Evolutionary conservation across 2,329 filamentous ascomycete species (phyloP).

Genomic region (Didymella glomerata): DNA sequence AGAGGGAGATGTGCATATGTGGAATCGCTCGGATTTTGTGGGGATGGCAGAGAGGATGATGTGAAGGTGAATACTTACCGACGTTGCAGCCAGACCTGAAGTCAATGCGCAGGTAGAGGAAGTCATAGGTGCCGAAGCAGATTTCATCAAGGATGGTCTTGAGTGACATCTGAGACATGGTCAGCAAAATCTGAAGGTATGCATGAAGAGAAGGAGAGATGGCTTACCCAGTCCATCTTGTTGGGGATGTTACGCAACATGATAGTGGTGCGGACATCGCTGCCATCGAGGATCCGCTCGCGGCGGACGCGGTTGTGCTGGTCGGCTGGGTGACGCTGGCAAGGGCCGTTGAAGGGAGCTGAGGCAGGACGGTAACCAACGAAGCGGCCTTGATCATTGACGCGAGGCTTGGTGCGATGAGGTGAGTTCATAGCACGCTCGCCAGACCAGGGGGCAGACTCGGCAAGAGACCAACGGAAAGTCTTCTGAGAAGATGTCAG

Average conservation of each 20-base stretch:
- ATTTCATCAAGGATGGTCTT: constrained; percentile 82
- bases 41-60: background rate
- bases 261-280: constrained; percentile 66
- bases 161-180: constrained; percentile 54
- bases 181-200: constrained; percentile 22
- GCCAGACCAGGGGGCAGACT: constrained; percentile 31
- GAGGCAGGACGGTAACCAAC: constrained; percentile 28
- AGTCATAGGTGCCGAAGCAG: constrained; percentile 86
- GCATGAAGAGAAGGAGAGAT: background rate
- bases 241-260: constrained; percentile 97
- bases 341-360: constrained; percentile 4
- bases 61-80: constrained; percentile 46
- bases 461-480: constrained; percentile 32
- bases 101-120: constrained; percentile 90
- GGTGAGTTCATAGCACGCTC: constrained; percentile 32
- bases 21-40: background rate
- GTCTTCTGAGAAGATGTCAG: constrained; percentile 34
- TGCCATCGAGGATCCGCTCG: constrained; percentile 52
- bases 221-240: constrained; percentile 72
- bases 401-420: constrained; percentile 30
- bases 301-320: constrained; percentile 52
- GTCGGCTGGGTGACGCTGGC: constrained; percentile 35
- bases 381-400: constrained; percentile 36
- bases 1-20: background rate
- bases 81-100: constrained; percentile 68